Evolutionary conservation across 1,284 basidiomycete genomes (phyloP), one percentile per base, ranked within the genome.

Genomic region (Tylopilus sp.): DNA sequence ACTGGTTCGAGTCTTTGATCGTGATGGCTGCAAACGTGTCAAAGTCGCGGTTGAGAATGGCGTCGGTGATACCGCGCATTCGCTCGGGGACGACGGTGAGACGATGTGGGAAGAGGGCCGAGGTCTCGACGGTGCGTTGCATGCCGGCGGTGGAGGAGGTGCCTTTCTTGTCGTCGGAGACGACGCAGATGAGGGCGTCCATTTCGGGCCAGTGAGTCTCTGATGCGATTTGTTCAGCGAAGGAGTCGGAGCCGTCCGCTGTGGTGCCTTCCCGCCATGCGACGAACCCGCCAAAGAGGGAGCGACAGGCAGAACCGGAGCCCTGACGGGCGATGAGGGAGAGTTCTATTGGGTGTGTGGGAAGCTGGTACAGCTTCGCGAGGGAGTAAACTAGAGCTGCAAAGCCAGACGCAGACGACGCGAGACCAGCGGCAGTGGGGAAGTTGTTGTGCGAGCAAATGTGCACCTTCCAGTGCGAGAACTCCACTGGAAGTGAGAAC

Each of bases 391-490:
- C 90, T 35, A 99, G 85, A 0, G 96, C 97, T 1, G 97, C 96
- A 58, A 99, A 96, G 12, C 96, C 96, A 0, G 95, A 93, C 0
- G 97, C 96, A 26, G 94, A 97, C 0, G 96, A 98, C 0, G 97
- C 96, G 33, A 99, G 85, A 11, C 96, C 97, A 0, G 96, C 97
- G 8, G 97, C 97, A 6, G 96, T 99, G 21, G 96, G 96, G 77
- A 99, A 99, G 77, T 99, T 99, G 81, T 99, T 99, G 74, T 86
- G 87, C 10, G 95, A 98, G 52, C 84, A 84, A 56, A 99, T 94
- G 71, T 92, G 91, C 2, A 97, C 80, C 26, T 78, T 73, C 68
- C 75, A 87, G 15, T 76, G 65, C 0, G 93, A 88, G 44, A 96
- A 71, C 86, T 93, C 54, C 10, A 13, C 43, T 18, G 38, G 16